These are phyloP conservation scores for Chrysopogon serrulatus DNA, from an alignment of 176 grass and related monocot genomes.

Conservation along the genomic window DNA sequence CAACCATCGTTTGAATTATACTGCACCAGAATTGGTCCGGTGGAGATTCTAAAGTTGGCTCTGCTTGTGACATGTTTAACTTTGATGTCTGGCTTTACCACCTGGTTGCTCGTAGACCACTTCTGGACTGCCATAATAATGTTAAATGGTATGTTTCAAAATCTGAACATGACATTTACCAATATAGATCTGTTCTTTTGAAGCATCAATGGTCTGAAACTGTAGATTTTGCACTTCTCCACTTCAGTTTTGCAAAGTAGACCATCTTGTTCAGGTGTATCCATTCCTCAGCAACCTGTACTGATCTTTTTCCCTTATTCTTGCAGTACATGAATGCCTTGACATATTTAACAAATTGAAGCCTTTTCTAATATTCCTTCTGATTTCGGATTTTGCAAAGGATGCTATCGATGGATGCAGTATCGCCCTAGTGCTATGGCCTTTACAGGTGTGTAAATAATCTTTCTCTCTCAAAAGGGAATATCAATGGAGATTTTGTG, in stretches of 20 bases:
- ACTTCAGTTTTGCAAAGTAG: neutral
- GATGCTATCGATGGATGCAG: conserved; percentile 82
- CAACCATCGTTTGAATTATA: conserved; percentile 92
- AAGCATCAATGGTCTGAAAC: neutral
- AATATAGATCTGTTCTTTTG: conserved; percentile 15
- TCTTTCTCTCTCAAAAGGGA: neutral
- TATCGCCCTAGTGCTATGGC: conserved; percentile 80
- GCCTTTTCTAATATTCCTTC: conserved; percentile 73
- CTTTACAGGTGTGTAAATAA: conserved; percentile 72
- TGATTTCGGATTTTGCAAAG: conserved; percentile 83
- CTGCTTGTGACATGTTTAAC: conserved; percentile 46
- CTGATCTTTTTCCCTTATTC: conserved; percentile 9
- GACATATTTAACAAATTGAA: conserved; percentile 87
- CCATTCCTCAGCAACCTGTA: conserved; percentile 3
- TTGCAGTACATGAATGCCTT: conserved; percentile 91
- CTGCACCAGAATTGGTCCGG: conserved; percentile 95
- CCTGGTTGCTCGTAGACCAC: conserved; percentile 72
- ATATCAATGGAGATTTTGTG: conserved; percentile 3
- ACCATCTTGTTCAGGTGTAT: conserved; percentile 11
- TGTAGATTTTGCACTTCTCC: neutral
- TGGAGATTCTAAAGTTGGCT: neutral
- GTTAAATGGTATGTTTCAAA: conserved; percentile 76
- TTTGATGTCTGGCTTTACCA: conserved; percentile 94
- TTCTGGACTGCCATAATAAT: conserved; percentile 98
- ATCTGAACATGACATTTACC: conserved; percentile 9